Conservation (phyloP, 2,329 filamentous ascomycete species). For the Nectriaceae sp. region DNA sequence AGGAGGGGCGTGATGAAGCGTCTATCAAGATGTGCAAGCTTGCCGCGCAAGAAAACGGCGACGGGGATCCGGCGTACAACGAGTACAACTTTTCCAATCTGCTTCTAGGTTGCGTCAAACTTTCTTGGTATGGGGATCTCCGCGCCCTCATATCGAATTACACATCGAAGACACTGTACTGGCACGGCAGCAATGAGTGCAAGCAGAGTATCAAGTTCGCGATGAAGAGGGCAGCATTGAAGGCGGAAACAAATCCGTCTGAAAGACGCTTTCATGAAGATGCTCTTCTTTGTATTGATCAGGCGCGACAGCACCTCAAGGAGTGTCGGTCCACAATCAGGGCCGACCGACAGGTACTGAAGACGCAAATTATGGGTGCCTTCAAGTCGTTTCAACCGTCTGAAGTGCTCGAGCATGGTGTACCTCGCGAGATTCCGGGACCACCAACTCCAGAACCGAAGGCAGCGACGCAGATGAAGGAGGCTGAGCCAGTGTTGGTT, state of each 20-base stretch:
- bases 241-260: conserved; percentile 15
- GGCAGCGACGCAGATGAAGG: too few species aligned
- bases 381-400: conserved; percentile 11
- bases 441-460: too few species aligned
- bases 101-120: conserved; percentile 35
- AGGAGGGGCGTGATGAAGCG: conserved; percentile 30
- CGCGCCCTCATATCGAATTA: conserved; percentile 33
- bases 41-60: conserved; percentile 40
- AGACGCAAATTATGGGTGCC: conserved; percentile 18
- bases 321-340: conserved; percentile 16
- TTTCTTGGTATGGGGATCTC: conserved; percentile 33
- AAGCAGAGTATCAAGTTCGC: conserved; percentile 41
- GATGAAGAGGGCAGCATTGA: conserved; percentile 36
- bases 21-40: conserved; percentile 36
- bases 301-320: conserved; percentile 26
- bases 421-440: too few species aligned
- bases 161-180: conserved; percentile 33
- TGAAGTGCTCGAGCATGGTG: too few species aligned
- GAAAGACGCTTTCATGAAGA: conserved; percentile 22
- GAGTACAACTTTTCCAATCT: conserved; percentile 41
- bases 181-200: conserved; percentile 39
- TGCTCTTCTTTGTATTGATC: conserved; percentile 22
- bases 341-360: conserved; percentile 19
- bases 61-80: conserved; percentile 38
- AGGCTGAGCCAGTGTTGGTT: too few species aligned